Percentiles rank a stretch among this genome's conserved stretches.
Conservation (phyloP, 2,329 filamentous ascomycete genomes). For the Sclerotinia borealis region DNA sequence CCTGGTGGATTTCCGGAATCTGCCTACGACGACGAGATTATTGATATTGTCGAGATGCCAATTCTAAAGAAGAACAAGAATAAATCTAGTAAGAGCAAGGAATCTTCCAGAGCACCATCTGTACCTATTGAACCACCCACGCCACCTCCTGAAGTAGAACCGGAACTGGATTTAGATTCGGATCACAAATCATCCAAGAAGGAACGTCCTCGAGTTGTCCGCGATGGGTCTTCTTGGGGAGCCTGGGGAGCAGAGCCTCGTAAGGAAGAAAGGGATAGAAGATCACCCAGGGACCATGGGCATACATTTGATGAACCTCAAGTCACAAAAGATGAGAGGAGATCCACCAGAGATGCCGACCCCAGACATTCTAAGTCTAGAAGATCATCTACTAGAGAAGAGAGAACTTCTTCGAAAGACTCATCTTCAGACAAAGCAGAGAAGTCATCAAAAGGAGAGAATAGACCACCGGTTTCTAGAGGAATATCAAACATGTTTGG, state of each 20-base stretch:
- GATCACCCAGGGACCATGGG: constrained; percentile 30
- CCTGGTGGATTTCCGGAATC: constrained; percentile 1
- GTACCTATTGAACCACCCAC: constrained; percentile 35
- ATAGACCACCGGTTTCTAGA: constrained; percentile 37
- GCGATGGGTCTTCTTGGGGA: constrained; percentile 65
- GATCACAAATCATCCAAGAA: constrained; percentile 61
- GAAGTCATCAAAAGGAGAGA: constrained; percentile 34
- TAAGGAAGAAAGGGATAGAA: constrained; percentile 37
- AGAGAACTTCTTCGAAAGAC: constrained; percentile 59
- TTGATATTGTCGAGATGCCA: constrained; percentile 45
- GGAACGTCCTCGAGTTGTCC: constrained; percentile 70
- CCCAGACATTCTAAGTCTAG: constrained; percentile 51
- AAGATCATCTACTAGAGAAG: constrained; percentile 50
- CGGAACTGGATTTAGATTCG: constrained; percentile 38
- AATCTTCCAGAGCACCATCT: constrained; percentile 28
- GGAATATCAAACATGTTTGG: constrained; percentile 60
- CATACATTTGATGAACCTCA: constrained; percentile 14
- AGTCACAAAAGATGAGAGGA: constrained; percentile 26
- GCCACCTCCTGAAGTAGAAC: constrained; percentile 30
- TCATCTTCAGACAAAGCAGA: constrained; percentile 58
- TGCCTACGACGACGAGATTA: background rate
- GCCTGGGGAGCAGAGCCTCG: constrained; percentile 57
- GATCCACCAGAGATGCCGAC: constrained; percentile 45
- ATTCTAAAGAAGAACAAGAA: constrained; percentile 38
- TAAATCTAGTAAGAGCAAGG: constrained; percentile 34